Percentiles rank a stretch among this genome's conserved stretches.
Conservation (phyloP, 768 basidiomycete genomes). For the Lactarius hatsudake region DNA sequence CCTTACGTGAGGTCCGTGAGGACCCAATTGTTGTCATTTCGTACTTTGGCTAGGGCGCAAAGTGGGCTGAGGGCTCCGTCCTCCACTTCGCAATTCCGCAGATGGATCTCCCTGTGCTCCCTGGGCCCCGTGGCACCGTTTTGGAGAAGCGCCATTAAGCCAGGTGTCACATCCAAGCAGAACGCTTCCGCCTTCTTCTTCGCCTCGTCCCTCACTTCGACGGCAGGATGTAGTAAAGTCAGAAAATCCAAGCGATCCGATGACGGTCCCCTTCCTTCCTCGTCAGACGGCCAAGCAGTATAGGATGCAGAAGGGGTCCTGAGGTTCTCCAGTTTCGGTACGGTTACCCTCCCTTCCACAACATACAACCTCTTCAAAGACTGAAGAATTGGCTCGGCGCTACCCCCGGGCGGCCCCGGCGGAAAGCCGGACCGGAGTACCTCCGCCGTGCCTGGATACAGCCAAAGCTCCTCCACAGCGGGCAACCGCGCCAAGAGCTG, state of each 20-base stretch:
- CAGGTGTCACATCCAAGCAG: slow-evolving; percentile 5
- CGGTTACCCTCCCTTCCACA: slow-evolving; percentile 3
- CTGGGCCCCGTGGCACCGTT: background rate
- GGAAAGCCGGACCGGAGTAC: slow-evolving; percentile 6
- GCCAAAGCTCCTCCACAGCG: slow-evolving; percentile 10
- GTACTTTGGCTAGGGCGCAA: slow-evolving; percentile 4
- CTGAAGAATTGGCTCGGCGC: background rate
- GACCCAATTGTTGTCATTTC: slow-evolving; percentile 6
- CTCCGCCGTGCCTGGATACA: slow-evolving; percentile 10
- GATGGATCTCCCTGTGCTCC: slow-evolving; percentile 6
- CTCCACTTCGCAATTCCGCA: slow-evolving; percentile 15
- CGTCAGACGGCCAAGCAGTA: background rate
- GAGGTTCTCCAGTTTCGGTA: background rate
- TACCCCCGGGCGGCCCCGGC: background rate
- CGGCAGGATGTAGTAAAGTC: background rate
- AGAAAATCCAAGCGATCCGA: background rate
- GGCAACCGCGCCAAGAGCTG: slow-evolving; percentile 5
- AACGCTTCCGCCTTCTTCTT: background rate
- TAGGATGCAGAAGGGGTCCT: background rate
- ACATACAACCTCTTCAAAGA: slow-evolving; percentile 11
- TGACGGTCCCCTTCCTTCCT: background rate
- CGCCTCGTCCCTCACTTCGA: background rate
- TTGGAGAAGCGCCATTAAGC: slow-evolving; percentile 11
- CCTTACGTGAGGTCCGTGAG: background rate
- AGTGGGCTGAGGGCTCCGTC: background rate